These are phyloP conservation scores for Tolypocladium nubicola DNA, from an alignment of 2,329 filamentous ascomycete species.

Conservation along the genomic window DNA sequence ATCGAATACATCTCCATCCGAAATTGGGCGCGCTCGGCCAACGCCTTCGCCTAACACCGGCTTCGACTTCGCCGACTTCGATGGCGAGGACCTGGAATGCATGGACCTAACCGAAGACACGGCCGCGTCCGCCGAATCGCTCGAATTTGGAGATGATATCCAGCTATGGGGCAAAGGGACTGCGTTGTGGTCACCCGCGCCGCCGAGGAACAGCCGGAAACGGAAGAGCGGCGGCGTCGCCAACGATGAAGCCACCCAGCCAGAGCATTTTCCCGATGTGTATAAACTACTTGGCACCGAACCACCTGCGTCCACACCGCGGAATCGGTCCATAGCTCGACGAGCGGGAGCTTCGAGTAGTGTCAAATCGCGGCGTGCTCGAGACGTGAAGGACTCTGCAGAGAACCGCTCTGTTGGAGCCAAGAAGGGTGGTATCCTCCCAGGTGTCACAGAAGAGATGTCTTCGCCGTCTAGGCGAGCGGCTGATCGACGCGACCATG, in stretches of 20 bases:
- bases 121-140: slow-evolving; percentile 21
- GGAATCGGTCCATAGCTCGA: slow-evolving; percentile 11
- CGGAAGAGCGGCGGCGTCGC: slow-evolving; percentile 38
- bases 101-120: slow-evolving; percentile 30
- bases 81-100: slow-evolving; percentile 23
- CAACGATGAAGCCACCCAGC: slow-evolving; percentile 21
- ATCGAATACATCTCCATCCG: slow-evolving; percentile 13
- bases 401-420: background rate
- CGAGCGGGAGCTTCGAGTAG: slow-evolving; percentile 10
- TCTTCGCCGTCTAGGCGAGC: slow-evolving; percentile 16
- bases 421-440: background rate
- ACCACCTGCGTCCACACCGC: slow-evolving; percentile 24
- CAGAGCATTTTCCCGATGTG: slow-evolving; percentile 44
- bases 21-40: slow-evolving; percentile 10
- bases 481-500: slow-evolving; percentile 3
- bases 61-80: slow-evolving; percentile 24
- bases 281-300: slow-evolving; percentile 34
- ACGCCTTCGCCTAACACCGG: slow-evolving; percentile 10
- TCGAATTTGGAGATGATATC: slow-evolving; percentile 24
- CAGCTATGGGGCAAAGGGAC: slow-evolving; percentile 33
- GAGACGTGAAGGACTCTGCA: slow-evolving; percentile 7
- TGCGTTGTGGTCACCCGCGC: slow-evolving; percentile 25
- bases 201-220: slow-evolving; percentile 34
- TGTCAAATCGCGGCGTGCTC: slow-evolving; percentile 6
- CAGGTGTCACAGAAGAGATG: slow-evolving; percentile 10